Percentiles rank a stretch among this genome's conserved stretches.
phyloP scores from a whole-genome alignment of 176 grass and related monocot genomes.

The Carex pumila region DNA sequence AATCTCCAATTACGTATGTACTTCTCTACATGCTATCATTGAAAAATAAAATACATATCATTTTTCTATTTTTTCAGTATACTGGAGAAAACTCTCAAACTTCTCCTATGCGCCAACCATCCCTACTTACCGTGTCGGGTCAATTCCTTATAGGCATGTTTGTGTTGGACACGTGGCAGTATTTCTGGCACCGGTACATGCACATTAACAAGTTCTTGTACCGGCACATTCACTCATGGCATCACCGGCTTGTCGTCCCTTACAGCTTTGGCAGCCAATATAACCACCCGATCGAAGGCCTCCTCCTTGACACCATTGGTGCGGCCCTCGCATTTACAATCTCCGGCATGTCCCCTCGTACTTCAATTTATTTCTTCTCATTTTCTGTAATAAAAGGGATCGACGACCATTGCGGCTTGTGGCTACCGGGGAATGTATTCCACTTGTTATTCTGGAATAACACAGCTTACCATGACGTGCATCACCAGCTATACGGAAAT shows the following conservation, averaged over 20 bases:
- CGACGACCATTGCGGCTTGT: constrained; percentile 31
- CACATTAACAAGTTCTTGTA: constrained; percentile 31
- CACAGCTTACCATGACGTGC: constrained; percentile 27
- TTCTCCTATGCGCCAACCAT: not conserved
- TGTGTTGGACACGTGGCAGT: constrained; percentile 27
- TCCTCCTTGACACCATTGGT: constrained; percentile 18
- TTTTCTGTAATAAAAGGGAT: constrained; percentile 19
- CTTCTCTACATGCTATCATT: not conserved
- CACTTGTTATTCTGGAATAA: constrained; percentile 29
- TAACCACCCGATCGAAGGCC: constrained; percentile 28
- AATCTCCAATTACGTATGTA: not conserved
- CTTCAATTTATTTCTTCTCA: constrained; percentile 24
- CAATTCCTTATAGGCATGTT: constrained; percentile 21
- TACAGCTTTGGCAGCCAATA: constrained; percentile 32
- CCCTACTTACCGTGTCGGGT: not conserved
- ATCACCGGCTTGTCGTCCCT: constrained; percentile 27
- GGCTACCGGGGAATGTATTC: constrained; percentile 19
- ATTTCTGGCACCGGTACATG: constrained; percentile 28
- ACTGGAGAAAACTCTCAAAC: not conserved
- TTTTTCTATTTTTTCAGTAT: not conserved
- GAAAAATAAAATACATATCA: not conserved
- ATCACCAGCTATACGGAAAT: constrained; percentile 14
- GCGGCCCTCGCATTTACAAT: constrained; percentile 6
- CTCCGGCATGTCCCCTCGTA: constrained; percentile 26
- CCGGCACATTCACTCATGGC: constrained; percentile 31